phyloP scores from a whole-genome alignment of 495 filamentous ascomycete genomes.

The Tricharina praecox region DNA sequence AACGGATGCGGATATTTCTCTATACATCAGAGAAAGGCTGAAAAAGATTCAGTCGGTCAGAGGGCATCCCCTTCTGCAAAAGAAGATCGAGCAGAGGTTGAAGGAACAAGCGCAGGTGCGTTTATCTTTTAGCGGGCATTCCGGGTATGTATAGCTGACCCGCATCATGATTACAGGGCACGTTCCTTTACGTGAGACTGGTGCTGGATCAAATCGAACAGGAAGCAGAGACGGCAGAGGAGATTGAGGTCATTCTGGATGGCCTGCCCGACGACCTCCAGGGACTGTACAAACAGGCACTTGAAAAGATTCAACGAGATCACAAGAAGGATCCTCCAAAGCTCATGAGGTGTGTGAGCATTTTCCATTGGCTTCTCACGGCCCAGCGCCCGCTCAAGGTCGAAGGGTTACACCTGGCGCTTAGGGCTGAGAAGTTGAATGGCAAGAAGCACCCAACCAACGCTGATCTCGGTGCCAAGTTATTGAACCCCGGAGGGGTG shows the following conservation, averaged over 20 bases:
- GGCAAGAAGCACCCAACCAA: not conserved
- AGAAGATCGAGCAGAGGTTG: not conserved
- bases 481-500: not conserved
- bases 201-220: conserved; percentile 10
- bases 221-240: not conserved
- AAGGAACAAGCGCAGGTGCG: not conserved
- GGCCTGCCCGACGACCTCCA: conserved; percentile 4
- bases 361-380: conserved; percentile 8
- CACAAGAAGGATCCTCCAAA: not conserved
- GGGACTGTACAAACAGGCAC: not conserved
- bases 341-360: not conserved
- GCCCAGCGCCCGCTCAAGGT: conserved; percentile 11
- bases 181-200: conserved; percentile 14
- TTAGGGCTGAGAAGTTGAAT: conserved; percentile 3
- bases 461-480: not conserved
- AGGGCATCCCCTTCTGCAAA: not conserved
- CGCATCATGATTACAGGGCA: conserved; percentile 5
- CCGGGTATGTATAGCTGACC: not conserved
- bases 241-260: not conserved
- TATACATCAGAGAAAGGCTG: not conserved
- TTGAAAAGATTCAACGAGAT: not conserved
- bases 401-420: conserved; percentile 8
- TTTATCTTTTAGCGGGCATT: not conserved
- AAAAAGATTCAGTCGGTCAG: not conserved
- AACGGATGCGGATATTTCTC: not conserved